Percentiles rank a stretch among this genome's conserved stretches.
Conservation (phyloP, 1,284 basidiomycete species). For the Pascua guehoae region DNA sequence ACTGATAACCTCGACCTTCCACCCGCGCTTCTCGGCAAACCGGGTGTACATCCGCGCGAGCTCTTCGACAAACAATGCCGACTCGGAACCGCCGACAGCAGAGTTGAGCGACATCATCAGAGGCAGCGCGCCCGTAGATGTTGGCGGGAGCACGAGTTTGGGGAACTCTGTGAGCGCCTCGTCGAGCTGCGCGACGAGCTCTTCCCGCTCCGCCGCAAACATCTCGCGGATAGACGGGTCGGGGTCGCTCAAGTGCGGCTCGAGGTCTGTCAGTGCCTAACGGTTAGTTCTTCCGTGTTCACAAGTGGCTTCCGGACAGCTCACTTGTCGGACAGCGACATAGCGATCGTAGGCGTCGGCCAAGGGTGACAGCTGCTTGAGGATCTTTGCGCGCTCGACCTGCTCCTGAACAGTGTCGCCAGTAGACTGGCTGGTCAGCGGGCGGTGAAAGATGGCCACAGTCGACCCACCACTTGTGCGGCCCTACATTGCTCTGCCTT, state of each 20-base stretch:
- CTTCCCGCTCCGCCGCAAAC: slow-evolving; percentile 65
- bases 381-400: slow-evolving; percentile 52
- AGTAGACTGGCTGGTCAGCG: slow-evolving; percentile 5
- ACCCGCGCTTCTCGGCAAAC: slow-evolving; percentile 56
- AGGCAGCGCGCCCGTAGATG: slow-evolving; percentile 62
- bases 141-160: slow-evolving; percentile 65
- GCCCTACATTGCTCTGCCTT: slow-evolving; percentile 6
- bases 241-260: slow-evolving; percentile 64
- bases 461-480: slow-evolving; percentile 5
- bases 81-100: slow-evolving; percentile 88
- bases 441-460: neutral
- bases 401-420: slow-evolving; percentile 42
- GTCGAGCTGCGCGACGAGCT: slow-evolving; percentile 56
- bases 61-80: slow-evolving; percentile 75
- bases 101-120: slow-evolving; percentile 87
- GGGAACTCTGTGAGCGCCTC: slow-evolving; percentile 60
- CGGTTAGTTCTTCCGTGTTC: neutral
- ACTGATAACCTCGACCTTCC: slow-evolving; percentile 47
- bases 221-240: slow-evolving; percentile 73
- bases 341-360: slow-evolving; percentile 57
- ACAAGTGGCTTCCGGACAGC: slow-evolving; percentile 16
- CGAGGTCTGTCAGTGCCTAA: slow-evolving; percentile 64
- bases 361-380: slow-evolving; percentile 58
- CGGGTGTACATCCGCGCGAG: slow-evolving; percentile 80
- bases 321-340: slow-evolving; percentile 51